Base-by-base conservation (phyloP, 177 flowering plant species). In the Tripterygium wilfordii region DNA sequence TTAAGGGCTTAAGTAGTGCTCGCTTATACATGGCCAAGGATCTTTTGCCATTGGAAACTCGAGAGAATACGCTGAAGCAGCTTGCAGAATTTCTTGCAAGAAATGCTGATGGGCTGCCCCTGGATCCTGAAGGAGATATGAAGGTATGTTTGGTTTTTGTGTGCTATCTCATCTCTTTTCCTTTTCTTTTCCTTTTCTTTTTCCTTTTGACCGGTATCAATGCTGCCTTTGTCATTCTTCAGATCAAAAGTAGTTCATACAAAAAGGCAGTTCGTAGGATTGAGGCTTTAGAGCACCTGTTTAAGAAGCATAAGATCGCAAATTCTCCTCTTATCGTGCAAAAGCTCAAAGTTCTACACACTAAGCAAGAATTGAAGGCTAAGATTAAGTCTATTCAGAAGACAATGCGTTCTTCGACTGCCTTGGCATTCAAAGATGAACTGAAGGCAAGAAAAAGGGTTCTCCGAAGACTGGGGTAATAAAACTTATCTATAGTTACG, bases 371-470 rank as follows among this genome's bases (percentile, higher is more conserved):
- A 52, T 58, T 94, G 51, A 74, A 75, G 1, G 76, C 85, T 23
- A 86, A 70, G 65, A 89, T 94, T 49, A 87, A 79, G 71, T 67
- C 79, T 28, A 63, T 83, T 35, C 82, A 70, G 74, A 82, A 67
- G 63, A 63, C 75, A 40, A 57, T 94, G 73, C 80, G 87, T 13
- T 51, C 82, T 35, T 84, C 97, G 10, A 69, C 92, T 32, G 78
- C 76, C 30, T 68, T 94, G 74, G 97, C 99, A 45, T 94, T 94
- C 45, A 89, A 89, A 66, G 97, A 87, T 78, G 99, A 94, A 66
- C 86, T 94, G 38, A 94, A 85, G 65, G 92, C 96, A 29, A 72
- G 97, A 60, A 87, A 83, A 60, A 70, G 96, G 51, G 96, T 80
- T 49, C 86, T 94, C 1, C 72, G 97, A 43, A 79, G 90, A 61